Percentiles rank a stretch among this genome's conserved stretches.
Evolutionary conservation across 495 filamentous ascomycete species (phyloP).

Genomic region (Lindgomyces ingoldianus): DNA sequence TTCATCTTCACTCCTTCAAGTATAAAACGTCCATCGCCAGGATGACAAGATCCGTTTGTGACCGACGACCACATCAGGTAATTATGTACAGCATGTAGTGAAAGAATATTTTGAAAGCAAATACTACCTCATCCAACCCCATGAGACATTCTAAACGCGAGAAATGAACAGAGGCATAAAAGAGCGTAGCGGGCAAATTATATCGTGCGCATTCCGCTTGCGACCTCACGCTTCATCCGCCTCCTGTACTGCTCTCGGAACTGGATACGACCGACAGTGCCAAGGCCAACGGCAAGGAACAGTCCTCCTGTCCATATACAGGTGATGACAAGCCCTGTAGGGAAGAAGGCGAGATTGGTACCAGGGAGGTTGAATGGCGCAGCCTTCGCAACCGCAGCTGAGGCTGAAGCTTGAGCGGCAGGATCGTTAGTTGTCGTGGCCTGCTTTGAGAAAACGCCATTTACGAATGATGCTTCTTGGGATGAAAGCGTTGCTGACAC

Average conservation of each 20-base stretch:
- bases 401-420: conserved; percentile 44
- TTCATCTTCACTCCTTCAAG: not conserved
- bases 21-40: conserved; percentile 28
- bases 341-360: conserved; percentile 65
- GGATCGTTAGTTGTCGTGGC: conserved; percentile 46
- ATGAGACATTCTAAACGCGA: not conserved
- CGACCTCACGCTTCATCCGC: conserved; percentile 46
- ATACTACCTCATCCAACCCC: not conserved
- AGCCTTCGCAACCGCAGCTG: conserved; percentile 36
- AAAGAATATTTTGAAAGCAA: conserved; percentile 8
- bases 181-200: conserved; percentile 5
- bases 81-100: conserved; percentile 34
- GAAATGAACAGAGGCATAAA: conserved; percentile 2
- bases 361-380: conserved; percentile 64
- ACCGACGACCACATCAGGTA: not conserved
- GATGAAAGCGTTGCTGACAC: conserved; percentile 63
- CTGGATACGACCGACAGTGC: conserved; percentile 63
- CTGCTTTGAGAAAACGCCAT: conserved; percentile 62
- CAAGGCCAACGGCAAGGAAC: conserved; percentile 58
- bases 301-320: conserved; percentile 61
- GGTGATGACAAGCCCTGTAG: conserved; percentile 66
- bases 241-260: conserved; percentile 63
- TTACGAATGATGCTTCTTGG: conserved; percentile 68
- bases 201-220: conserved; percentile 22
- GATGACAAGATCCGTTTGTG: conserved; percentile 18